phyloP scores from a whole-genome alignment of 805 yeast species.

The Ogataea allantospora region DNA sequence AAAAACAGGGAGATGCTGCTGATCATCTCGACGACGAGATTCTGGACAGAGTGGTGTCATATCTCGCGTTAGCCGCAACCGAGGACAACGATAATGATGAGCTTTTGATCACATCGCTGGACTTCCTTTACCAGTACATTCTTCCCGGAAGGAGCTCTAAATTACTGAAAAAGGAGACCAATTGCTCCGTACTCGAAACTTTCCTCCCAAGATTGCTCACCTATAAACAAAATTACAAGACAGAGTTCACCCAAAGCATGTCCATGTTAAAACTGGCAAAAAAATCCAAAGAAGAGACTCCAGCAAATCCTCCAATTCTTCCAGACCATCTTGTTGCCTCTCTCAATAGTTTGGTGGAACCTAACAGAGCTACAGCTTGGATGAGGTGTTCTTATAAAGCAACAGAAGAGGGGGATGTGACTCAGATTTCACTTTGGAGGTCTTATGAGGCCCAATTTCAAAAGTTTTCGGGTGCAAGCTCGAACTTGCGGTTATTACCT shows the following conservation, averaged over 20 bases:
- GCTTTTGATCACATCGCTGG: slow-evolving; percentile 68
- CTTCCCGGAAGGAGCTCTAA: slow-evolving; percentile 58
- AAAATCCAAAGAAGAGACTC: slow-evolving; percentile 63
- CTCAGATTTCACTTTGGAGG: slow-evolving; percentile 95
- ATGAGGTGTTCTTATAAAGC: slow-evolving; percentile 89
- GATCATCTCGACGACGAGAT: slow-evolving; percentile 44
- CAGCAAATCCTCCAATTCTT: slow-evolving; percentile 55
- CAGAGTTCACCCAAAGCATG: slow-evolving; percentile 36
- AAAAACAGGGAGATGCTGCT: slow-evolving; percentile 40
- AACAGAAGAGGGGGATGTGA: slow-evolving; percentile 74
- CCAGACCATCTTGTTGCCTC: slow-evolving; percentile 50
- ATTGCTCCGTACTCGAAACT: slow-evolving; percentile 51
- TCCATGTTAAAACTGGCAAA: slow-evolving; percentile 43
- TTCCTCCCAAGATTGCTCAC: slow-evolving; percentile 63
- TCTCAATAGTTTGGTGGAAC: slow-evolving; percentile 70
- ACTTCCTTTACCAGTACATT: slow-evolving; percentile 77
- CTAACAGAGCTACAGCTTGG: slow-evolving; percentile 91
- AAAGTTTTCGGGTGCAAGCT: slow-evolving; percentile 46
- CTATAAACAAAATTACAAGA: slow-evolving; percentile 42
- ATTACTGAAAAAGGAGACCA: slow-evolving; percentile 45
- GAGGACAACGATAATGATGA: slow-evolving; percentile 56
- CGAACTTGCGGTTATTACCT: slow-evolving; percentile 61
- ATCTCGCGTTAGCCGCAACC: slow-evolving; percentile 46
- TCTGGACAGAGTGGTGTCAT: slow-evolving; percentile 56
- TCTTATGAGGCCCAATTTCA: slow-evolving; percentile 88